A percentile compares a stretch with the other conserved stretches of the same genome.
Evolutionary conservation across 371 early-diverging fungal genomes (phyloP).

Genomic region (Mucor saturninus): DNA sequence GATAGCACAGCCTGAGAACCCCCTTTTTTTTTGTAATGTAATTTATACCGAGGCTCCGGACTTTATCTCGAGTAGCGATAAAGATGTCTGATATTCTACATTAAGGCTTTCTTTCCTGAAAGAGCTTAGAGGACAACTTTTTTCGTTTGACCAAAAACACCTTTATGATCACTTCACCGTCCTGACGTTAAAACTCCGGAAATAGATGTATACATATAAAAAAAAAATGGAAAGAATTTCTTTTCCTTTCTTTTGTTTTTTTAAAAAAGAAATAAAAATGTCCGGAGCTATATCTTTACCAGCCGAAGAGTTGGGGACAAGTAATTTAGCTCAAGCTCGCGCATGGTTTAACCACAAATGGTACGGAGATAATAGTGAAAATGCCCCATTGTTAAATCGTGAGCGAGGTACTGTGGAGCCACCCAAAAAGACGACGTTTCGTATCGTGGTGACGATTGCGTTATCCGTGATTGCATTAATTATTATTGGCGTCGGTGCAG

Average conservation of each 20-base stretch:
- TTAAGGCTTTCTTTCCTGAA: too few species aligned
- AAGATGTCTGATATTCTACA: too few species aligned
- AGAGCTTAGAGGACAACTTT: too few species aligned
- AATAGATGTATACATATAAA: too few species aligned
- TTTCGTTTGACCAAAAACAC: too few species aligned
- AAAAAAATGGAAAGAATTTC: too few species aligned
- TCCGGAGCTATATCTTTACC: slow-evolving; percentile 16
- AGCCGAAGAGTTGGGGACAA: slow-evolving; percentile 5
- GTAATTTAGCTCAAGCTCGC: slow-evolving; percentile 12
- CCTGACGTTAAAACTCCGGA: too few species aligned
- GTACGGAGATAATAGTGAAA: slow-evolving; percentile 57
- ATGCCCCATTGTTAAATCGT: slow-evolving; percentile 36
- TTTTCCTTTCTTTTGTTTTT: slow-evolving; percentile 4
- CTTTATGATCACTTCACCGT: too few species aligned
- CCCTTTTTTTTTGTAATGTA: too few species aligned
- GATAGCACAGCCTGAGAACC: too few species aligned
- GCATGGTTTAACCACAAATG: slow-evolving; percentile 56
- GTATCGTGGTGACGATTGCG: slow-evolving; percentile 24
- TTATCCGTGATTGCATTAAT: slow-evolving; percentile 26
- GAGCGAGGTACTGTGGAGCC: slow-evolving; percentile 37
- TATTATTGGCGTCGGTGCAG: slow-evolving; percentile 54
- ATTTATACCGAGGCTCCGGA: too few species aligned
- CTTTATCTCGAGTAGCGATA: too few species aligned
- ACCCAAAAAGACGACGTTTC: slow-evolving; percentile 27
- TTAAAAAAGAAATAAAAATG: slow-evolving; percentile 1